Evolutionary conservation across 495 filamentous ascomycete species (phyloP), one percentile per base, ranked within the genome.

Genomic region (Hypoxylon intermedium): DNA sequence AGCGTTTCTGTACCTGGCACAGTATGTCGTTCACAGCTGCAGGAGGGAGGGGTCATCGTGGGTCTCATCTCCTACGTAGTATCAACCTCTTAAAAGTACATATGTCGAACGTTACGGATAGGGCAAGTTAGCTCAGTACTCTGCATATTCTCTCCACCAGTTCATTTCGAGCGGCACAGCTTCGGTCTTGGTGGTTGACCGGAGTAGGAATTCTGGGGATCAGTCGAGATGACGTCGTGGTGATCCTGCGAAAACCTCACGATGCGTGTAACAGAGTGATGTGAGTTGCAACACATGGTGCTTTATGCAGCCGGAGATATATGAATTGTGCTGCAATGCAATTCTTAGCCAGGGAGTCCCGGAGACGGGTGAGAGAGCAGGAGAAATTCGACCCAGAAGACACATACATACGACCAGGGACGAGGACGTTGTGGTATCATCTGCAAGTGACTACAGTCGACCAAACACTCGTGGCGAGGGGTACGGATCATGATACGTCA

Each of bases 401-500:
- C 5, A 40, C 23, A 55, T 40, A 34, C 38, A 34, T 24, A 47
- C 18, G 31, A 47, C 42, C 19, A 20, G 19, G 40, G 26, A 48
- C 54, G 46, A 46, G 46, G 38, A 57, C 24, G 19, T 21, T 18
- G 40, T 56, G 31, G 59, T 56, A 56, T 56, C 13, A 7, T 38
- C 59, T 63, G 59, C 52, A 52, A 63, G 59, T 63, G 59, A 63
- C 59, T 45, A 11, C 26, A 28, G 59, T 52, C 30, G 24, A 46
- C 59, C 59, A 63, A 57, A 57, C 24, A 50, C 6, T 16, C 11
- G 12, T 44, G 1, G 13, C 16, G 46, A 56, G 19, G 46, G 59
- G 52, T 26, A 46, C 21, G 34, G 41, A 51, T 40, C 38, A 47
- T 63, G 59, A 63, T 57, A 63, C 45, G 58, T 37, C 31, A 6